Evolutionary conservation across 2,329 filamentous ascomycete genomes (phyloP).

Genomic region (Xylaria sp.): DNA sequence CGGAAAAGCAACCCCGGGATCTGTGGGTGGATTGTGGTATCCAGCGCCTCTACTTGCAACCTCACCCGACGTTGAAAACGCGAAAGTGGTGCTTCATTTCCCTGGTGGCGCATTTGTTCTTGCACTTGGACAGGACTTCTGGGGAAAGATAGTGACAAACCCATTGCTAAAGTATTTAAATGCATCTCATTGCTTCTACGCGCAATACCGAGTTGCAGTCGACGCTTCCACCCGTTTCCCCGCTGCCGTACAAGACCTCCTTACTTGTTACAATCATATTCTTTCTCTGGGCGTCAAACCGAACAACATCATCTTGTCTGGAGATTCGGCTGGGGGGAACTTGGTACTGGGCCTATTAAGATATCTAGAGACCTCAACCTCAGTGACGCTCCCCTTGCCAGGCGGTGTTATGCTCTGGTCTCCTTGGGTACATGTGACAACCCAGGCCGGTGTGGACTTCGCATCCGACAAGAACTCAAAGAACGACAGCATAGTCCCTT

Average conservation of each 20-base stretch:
- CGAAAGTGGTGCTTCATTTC: not conserved
- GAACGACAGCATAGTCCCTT: constrained; percentile 16
- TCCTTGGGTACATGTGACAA: constrained; percentile 39
- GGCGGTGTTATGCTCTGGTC: constrained; percentile 36
- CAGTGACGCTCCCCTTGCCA: constrained; percentile 28
- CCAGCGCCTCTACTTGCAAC: not conserved
- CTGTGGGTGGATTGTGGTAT: not conserved
- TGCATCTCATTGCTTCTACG: not conserved
- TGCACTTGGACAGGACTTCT: not conserved
- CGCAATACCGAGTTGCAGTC: not conserved
- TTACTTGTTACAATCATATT: not conserved
- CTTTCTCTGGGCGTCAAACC: not conserved
- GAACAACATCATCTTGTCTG: constrained; percentile 5
- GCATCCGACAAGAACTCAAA: not conserved
- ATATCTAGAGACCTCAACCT: constrained; percentile 24
- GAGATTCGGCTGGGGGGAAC: constrained; percentile 32
- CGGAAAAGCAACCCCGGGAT: not conserved
- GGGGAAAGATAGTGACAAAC: not conserved
- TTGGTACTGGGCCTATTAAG: constrained; percentile 31
- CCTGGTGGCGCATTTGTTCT: constrained; percentile 1
- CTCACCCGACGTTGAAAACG: not conserved
- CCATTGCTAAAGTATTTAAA: not conserved
- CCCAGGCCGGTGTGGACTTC: constrained; percentile 30
- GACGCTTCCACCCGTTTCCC: not conserved
- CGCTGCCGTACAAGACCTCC: not conserved